These are phyloP conservation scores for Alternaria triticina DNA, from an alignment of 2,329 filamentous ascomycete species.

Conservation along the genomic window DNA sequence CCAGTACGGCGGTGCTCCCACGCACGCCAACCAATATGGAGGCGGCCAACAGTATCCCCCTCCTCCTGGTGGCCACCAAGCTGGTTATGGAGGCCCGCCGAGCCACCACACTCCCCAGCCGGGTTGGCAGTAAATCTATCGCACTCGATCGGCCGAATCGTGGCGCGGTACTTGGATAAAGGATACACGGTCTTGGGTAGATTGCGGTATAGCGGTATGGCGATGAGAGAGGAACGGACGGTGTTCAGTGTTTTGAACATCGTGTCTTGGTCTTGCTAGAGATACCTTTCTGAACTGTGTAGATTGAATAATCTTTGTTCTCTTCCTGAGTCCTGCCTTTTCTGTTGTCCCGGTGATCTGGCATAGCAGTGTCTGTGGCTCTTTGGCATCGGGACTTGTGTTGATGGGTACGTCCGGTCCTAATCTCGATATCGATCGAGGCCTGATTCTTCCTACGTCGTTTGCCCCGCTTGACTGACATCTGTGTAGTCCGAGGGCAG, in stretches of 20 bases:
- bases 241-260: background rate
- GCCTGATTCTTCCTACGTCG: background rate
- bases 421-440: background rate
- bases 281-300: slow-evolving; percentile 13
- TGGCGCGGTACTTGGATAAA: background rate
- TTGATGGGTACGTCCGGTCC: background rate
- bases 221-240: background rate
- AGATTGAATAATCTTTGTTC: slow-evolving; percentile 6
- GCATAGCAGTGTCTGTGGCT: background rate
- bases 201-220: background rate
- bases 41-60: slow-evolving; percentile 25
- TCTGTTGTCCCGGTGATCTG: background rate
- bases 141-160: background rate
- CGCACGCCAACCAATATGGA: slow-evolving; percentile 20
- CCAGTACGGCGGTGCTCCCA: slow-evolving; percentile 24
- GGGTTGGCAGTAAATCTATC: slow-evolving; percentile 27
- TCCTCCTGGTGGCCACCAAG: slow-evolving; percentile 15
- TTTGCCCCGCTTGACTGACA: background rate
- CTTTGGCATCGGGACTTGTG: background rate
- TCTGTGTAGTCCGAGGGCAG: background rate
- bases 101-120: slow-evolving; percentile 27
- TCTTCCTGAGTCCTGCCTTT: background rate
- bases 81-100: slow-evolving; percentile 16
- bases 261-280: background rate
- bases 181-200: background rate